Evolutionary conservation across 2,329 filamentous ascomycete species (phyloP).

Genomic region (Fusarium piperis): DNA sequence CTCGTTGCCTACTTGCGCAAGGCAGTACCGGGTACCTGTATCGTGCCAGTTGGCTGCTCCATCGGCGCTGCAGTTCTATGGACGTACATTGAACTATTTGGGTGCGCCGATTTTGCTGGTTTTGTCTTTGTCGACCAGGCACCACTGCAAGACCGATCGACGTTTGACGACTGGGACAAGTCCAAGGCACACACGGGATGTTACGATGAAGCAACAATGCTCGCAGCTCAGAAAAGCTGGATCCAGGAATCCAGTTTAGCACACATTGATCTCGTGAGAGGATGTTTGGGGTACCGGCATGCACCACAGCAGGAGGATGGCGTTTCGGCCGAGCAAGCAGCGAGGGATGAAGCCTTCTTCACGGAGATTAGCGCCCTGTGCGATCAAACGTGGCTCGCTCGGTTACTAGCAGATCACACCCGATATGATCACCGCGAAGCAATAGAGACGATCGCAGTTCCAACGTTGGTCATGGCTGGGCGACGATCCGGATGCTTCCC

Average conservation of each 20-base stretch:
- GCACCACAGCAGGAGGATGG: conserved; percentile 32
- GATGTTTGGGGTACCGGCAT: conserved; percentile 39
- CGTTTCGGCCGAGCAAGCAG: conserved; percentile 34
- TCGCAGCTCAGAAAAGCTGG: conserved; percentile 39
- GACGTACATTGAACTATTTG: conserved; percentile 42
- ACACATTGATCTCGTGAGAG: conserved; percentile 38
- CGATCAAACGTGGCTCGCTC: conserved; percentile 40
- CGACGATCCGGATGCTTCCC: conserved; percentile 41
- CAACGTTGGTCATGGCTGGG: conserved; percentile 41
- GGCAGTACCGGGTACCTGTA: conserved; percentile 18
- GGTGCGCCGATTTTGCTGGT: conserved; percentile 37
- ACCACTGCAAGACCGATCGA: conserved; percentile 40
- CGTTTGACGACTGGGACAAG: conserved; percentile 37
- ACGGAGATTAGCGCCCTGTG: conserved; percentile 40
- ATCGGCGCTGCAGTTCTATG: conserved; percentile 43
- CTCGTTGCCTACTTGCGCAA: conserved; percentile 33
- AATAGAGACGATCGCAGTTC: conserved; percentile 38
- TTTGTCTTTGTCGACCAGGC: conserved; percentile 44
- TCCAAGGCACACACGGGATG: conserved; percentile 38
- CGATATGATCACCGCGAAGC: conserved; percentile 42
- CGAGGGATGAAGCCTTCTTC: conserved; percentile 38
- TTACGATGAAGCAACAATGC: conserved; percentile 38
- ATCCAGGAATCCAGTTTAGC: conserved; percentile 35
- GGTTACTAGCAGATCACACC: conserved; percentile 41
- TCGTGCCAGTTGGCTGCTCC: conserved; percentile 42